Conservation (phyloP, 2,329 filamentous ascomycete genomes). For the Penicillium sp. region DNA sequence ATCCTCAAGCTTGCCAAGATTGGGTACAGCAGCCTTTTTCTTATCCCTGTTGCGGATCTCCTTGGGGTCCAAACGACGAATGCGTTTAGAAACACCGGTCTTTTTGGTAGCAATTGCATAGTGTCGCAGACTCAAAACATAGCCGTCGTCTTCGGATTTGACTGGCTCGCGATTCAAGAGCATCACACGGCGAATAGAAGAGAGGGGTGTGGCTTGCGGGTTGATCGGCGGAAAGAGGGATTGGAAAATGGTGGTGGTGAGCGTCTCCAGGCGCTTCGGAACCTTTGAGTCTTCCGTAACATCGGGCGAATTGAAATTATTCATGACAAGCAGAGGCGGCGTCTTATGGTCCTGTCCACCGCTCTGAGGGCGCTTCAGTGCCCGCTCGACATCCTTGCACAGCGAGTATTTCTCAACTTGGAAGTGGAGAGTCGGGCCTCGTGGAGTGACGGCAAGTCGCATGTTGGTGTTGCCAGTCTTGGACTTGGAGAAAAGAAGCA, state of each 20-base stretch:
- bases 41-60: constrained; percentile 66
- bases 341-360: constrained; percentile 80
- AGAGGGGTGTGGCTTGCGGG: constrained; percentile 79
- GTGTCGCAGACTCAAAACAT: constrained; percentile 81
- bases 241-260: constrained; percentile 91
- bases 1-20: constrained; percentile 84
- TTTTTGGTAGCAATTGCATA: constrained; percentile 91
- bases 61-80: constrained; percentile 77
- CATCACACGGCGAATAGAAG: constrained; percentile 86
- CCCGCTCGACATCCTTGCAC: constrained; percentile 79
- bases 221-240: constrained; percentile 94
- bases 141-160: constrained; percentile 52
- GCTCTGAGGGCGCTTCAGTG: constrained; percentile 74
- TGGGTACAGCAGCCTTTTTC: constrained; percentile 68
- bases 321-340: constrained; percentile 93
- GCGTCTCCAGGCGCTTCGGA: constrained; percentile 88
- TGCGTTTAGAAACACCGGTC: constrained; percentile 74
- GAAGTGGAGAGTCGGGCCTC: constrained; percentile 90
- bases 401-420: constrained; percentile 91
- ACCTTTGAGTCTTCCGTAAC: constrained; percentile 56
- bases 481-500: constrained; percentile 88
- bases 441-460: constrained; percentile 76
- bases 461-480: constrained; percentile 87
- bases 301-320: constrained; percentile 75
- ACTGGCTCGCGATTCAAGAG: constrained; percentile 73